phyloP scores from a whole-genome alignment of 371 early-diverging fungal genomes.

The Nematocida ironsii region DNA sequence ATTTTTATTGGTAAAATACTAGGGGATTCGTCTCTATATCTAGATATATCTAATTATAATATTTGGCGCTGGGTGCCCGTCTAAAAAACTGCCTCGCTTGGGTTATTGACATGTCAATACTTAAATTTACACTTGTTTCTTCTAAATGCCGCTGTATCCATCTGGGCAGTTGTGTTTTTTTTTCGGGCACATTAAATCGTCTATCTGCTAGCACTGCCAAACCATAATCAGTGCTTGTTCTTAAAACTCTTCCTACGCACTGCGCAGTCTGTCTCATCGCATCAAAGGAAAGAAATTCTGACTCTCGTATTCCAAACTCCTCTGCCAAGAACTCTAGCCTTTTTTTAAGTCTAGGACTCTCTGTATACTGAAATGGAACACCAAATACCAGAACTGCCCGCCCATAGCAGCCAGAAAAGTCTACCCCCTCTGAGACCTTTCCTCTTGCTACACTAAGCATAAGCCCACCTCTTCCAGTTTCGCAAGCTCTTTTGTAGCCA shows the following conservation, averaged over 20 bases:
- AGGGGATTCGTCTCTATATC: no score
- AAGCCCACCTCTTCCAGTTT: constrained; percentile 95
- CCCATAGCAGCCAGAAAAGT: constrained; percentile 98
- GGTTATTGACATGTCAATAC: constrained; percentile 93
- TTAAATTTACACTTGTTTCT: constrained; percentile 82
- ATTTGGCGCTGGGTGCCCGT: constrained; percentile 75
- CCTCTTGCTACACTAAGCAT: constrained; percentile 98
- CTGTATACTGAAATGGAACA: constrained; percentile 90
- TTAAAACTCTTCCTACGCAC: constrained; percentile 87
- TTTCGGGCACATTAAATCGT: constrained; percentile 86
- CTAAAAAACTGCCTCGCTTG: constrained; percentile 86
- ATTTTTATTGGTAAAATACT: neutral
- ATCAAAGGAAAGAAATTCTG: constrained; percentile 96
- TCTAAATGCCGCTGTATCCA: constrained; percentile 90
- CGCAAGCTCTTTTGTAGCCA: constrained; percentile 89
- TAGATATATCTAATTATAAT: constrained; percentile 18
- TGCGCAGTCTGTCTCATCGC: constrained; percentile 98
- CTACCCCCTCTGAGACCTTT: constrained; percentile 97
- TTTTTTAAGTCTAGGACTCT: constrained; percentile 81
- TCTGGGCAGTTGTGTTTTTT: constrained; percentile 87
- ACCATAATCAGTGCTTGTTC: constrained; percentile 97
- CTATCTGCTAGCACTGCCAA: constrained; percentile 98
- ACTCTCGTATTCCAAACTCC: constrained; percentile 85
- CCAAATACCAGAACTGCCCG: constrained; percentile 90
- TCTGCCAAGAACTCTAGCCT: constrained; percentile 88